These are phyloP conservation scores for Myriosclerotinia curreyana DNA, from an alignment of 2,329 filamentous ascomycete genomes.

Conservation along the genomic window DNA sequence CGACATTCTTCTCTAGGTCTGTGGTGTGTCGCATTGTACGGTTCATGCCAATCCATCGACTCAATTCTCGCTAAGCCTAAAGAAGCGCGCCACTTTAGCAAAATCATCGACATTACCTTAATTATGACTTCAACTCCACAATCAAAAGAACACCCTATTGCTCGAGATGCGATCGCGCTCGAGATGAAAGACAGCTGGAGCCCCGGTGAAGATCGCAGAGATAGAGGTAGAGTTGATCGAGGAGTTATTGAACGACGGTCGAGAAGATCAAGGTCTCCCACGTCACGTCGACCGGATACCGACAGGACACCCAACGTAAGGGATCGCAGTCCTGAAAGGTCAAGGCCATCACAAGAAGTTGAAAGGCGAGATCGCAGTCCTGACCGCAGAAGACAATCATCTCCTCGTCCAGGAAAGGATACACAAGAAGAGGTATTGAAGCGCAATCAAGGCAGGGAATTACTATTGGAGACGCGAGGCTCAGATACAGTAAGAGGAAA, in stretches of 20 bases:
- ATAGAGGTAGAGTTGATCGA: slow-evolving; percentile 43
- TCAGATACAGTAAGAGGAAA: slow-evolving; percentile 37
- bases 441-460: slow-evolving; percentile 39
- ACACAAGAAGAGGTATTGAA: slow-evolving; percentile 38
- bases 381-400: slow-evolving; percentile 36
- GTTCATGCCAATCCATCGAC: slow-evolving; percentile 23
- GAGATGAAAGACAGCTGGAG: slow-evolving; percentile 45
- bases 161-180: slow-evolving; percentile 39
- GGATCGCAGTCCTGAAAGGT: slow-evolving; percentile 37
- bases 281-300: slow-evolving; percentile 39
- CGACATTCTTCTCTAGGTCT: slow-evolving; percentile 1
- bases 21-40: slow-evolving; percentile 22
- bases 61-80: slow-evolving; percentile 24
- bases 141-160: slow-evolving; percentile 22
- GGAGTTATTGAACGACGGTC: slow-evolving; percentile 37
- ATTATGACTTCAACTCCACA: slow-evolving; percentile 21
- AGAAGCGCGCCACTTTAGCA: slow-evolving; percentile 24
- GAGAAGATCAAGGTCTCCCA: slow-evolving; percentile 41
- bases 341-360: slow-evolving; percentile 33
- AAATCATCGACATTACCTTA: slow-evolving; percentile 23
- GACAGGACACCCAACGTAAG: slow-evolving; percentile 36
- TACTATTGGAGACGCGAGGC: slow-evolving; percentile 39
- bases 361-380: slow-evolving; percentile 37
- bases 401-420: slow-evolving; percentile 36
- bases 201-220: slow-evolving; percentile 44